Evolutionary conservation across 495 filamentous ascomycete species (phyloP).

Genomic region (Hypoxylon trugodes): DNA sequence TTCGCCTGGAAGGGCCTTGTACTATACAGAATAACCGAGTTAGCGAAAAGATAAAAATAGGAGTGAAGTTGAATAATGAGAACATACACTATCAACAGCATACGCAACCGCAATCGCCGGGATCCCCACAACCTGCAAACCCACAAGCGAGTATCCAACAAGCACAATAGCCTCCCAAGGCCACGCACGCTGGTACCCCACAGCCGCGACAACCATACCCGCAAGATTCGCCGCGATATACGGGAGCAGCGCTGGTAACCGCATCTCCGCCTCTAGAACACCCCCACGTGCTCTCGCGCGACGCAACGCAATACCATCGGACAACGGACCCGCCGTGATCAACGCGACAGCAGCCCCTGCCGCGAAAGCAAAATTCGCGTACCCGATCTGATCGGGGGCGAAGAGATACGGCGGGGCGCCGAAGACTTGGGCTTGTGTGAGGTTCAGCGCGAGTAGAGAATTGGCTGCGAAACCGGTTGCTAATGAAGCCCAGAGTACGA

Average conservation of each 20-base stretch:
- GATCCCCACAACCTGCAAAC: conserved; percentile 66
- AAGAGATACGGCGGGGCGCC: conserved; percentile 67
- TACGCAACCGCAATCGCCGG: conserved; percentile 54
- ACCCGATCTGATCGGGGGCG: conserved; percentile 60
- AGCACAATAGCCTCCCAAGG: conserved; percentile 63
- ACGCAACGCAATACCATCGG: conserved; percentile 65
- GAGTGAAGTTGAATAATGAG: background rate
- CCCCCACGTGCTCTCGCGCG: conserved; percentile 63
- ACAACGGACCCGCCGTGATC: conserved; percentile 64
- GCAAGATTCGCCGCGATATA: conserved; percentile 62
- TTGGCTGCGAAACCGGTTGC: conserved; percentile 68
- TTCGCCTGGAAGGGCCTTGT: conserved; percentile 67
- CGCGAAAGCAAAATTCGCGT: conserved; percentile 55
- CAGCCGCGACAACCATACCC: conserved; percentile 66
- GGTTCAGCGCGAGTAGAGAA: conserved; percentile 66
- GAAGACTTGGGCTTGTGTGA: conserved; percentile 69
- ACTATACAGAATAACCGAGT: conserved; percentile 35
- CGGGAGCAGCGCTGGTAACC: conserved; percentile 66
- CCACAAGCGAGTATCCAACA: conserved; percentile 63
- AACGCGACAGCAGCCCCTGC: conserved; percentile 55
- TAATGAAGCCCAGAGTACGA: conserved; percentile 68
- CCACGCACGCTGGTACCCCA: conserved; percentile 67
- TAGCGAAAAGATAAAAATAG: background rate
- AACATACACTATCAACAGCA: conserved; percentile 50
- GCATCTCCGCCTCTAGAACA: conserved; percentile 73